Evolutionary conservation across 139 green algal genomes (phyloP).

Genomic region (Coccomyxa sp.): DNA sequence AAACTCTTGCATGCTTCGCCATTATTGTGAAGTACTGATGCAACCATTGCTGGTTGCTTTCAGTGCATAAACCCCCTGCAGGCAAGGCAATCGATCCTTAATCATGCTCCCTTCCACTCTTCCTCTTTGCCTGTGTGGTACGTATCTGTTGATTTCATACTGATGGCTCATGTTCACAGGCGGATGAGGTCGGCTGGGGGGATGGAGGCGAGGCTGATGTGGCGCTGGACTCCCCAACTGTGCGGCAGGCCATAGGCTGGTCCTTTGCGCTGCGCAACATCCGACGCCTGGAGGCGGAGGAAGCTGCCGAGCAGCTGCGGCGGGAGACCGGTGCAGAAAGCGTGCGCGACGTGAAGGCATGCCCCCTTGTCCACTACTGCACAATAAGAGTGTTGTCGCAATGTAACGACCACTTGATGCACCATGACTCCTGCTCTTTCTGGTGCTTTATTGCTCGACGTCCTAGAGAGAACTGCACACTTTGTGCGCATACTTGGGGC

Average conservation of each 20-base stretch:
- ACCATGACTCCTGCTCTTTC: background rate
- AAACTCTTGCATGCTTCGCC: too few species aligned
- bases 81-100: too few species aligned
- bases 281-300: slow-evolving; percentile 16
- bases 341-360: slow-evolving; percentile 26
- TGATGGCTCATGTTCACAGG: background rate
- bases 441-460: too few species aligned
- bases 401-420: background rate
- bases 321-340: slow-evolving; percentile 3
- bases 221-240: slow-evolving; percentile 26
- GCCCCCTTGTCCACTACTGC: background rate
- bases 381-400: background rate
- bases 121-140: too few species aligned
- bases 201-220: background rate
- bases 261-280: slow-evolving; percentile 35
- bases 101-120: too few species aligned
- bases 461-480: background rate
- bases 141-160: too few species aligned
- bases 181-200: background rate
- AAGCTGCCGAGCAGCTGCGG: slow-evolving; percentile 22
- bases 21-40: too few species aligned
- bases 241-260: slow-evolving; percentile 45
- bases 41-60: too few species aligned
- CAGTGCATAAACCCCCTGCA: too few species aligned
- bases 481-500: background rate